These are phyloP conservation scores for Didymella glomerata DNA, from an alignment of 2,329 filamentous ascomycete genomes.

Conservation along the genomic window DNA sequence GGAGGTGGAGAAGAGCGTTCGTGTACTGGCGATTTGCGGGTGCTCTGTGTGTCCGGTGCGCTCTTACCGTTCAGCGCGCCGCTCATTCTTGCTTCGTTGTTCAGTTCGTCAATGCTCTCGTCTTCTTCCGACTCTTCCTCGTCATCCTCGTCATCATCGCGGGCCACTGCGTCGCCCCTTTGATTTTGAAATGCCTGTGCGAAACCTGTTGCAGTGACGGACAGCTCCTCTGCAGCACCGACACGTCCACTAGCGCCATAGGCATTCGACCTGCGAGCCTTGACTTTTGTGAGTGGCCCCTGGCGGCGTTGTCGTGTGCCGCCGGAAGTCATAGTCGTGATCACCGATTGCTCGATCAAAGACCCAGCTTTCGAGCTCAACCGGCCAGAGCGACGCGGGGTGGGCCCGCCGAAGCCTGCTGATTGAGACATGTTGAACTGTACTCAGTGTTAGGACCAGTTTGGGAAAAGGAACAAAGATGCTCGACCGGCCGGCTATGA, in stretches of 20 bases:
- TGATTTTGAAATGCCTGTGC: slow-evolving; percentile 44
- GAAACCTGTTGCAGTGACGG: slow-evolving; percentile 40
- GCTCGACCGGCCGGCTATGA: not conserved
- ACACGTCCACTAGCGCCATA: slow-evolving; percentile 50
- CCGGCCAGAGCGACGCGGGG: slow-evolving; percentile 45
- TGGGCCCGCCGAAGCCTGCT: slow-evolving; percentile 34
- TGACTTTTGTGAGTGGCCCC: slow-evolving; percentile 43
- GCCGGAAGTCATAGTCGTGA: slow-evolving; percentile 30
- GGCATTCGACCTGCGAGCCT: slow-evolving; percentile 44
- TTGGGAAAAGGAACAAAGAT: too few relatives aligned
- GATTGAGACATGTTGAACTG: slow-evolving; percentile 35
- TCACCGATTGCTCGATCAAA: slow-evolving; percentile 34
- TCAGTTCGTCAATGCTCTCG: slow-evolving; percentile 29
- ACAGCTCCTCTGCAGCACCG: slow-evolving; percentile 41
- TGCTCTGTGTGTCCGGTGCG: not conserved
- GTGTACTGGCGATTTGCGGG: slow-evolving; percentile 21
- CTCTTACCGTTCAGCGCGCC: slow-evolving; percentile 20
- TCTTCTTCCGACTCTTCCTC: slow-evolving; percentile 26
- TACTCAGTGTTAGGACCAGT: too few relatives aligned
- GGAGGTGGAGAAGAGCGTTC: slow-evolving; percentile 11
- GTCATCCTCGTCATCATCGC: slow-evolving; percentile 20
- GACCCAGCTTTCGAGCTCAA: slow-evolving; percentile 40
- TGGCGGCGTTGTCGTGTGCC: slow-evolving; percentile 32
- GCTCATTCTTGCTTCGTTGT: slow-evolving; percentile 25
- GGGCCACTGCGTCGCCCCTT: slow-evolving; percentile 37